These are phyloP conservation scores for Boletus rubescentipes DNA, from an alignment of 768 basidiomycete genomes.

Conservation along the genomic window DNA sequence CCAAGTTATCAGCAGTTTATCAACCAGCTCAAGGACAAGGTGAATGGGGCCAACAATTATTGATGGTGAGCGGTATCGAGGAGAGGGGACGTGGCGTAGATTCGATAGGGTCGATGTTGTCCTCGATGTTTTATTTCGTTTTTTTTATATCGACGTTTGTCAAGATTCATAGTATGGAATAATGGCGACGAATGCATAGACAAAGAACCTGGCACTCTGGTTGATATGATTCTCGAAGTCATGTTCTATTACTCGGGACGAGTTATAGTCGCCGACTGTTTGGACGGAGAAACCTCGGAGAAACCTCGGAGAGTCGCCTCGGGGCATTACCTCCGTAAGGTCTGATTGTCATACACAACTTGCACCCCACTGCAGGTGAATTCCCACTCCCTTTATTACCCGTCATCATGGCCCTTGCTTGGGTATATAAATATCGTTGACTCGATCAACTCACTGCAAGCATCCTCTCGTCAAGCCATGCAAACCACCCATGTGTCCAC, in stretches of 20 bases:
- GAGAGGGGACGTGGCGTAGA: neutral
- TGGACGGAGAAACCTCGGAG: too few species aligned
- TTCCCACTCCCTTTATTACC: neutral
- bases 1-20: conserved; percentile 98
- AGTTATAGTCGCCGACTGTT: too few species aligned
- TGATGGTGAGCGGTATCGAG: conserved; percentile 5
- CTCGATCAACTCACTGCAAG: neutral
- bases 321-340: too few species aligned
- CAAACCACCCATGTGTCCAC: conserved; percentile 3
- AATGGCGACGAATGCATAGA: neutral
- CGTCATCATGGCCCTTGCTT: neutral
- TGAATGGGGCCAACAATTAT: conserved; percentile 36
- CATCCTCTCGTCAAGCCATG: conserved; percentile 8
- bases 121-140: neutral
- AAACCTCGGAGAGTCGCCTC: too few species aligned
- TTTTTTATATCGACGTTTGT: neutral
- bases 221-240: too few species aligned
- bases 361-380: too few species aligned
- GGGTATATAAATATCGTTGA: neutral
- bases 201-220: too few species aligned
- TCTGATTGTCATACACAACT: too few species aligned
- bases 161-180: neutral
- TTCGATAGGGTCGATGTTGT: neutral
- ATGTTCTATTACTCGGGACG: too few species aligned
- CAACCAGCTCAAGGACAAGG: conserved; percentile 85